Percentiles rank a stretch among this genome's conserved stretches.
These are phyloP conservation scores for Brassica incana DNA, from an alignment of 345 rosid species.

Conservation along the genomic window DNA sequence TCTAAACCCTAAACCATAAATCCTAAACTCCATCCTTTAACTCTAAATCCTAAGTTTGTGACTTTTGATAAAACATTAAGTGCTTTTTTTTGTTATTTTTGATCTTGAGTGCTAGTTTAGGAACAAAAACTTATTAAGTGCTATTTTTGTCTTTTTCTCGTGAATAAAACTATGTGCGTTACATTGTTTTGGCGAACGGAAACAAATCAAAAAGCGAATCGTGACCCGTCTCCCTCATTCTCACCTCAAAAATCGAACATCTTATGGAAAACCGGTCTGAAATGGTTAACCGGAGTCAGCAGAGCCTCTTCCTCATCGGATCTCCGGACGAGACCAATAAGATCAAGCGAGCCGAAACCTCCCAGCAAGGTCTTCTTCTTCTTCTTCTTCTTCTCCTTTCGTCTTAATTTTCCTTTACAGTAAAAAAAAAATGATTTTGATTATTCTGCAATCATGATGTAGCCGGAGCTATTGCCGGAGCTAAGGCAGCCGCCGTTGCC, in stretches of 20 bases:
- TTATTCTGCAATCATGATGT: background rate
- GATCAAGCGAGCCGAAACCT: constrained; percentile 33
- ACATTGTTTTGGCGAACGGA: background rate
- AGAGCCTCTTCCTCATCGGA: constrained; percentile 28
- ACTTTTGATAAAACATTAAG: too few species aligned
- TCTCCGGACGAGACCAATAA: constrained; percentile 39
- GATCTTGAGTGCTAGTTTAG: too few species aligned
- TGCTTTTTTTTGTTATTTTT: too few species aligned
- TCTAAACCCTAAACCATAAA: too few species aligned
- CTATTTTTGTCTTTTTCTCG: too few species aligned
- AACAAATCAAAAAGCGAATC: constrained; percentile 19
- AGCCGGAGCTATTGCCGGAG: constrained; percentile 89
- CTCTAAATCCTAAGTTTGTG: too few species aligned
- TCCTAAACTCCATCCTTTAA: too few species aligned
- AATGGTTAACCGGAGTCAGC: constrained; percentile 22
- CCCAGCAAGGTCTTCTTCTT: constrained; percentile 33
- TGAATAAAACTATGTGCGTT: background rate
- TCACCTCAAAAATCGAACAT: background rate
- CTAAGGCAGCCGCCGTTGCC: constrained; percentile 77
- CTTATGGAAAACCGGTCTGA: constrained; percentile 17
- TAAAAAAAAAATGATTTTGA: background rate
- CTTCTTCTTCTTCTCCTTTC: background rate
- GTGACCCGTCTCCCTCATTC: constrained; percentile 26
- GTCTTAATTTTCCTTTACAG: background rate
- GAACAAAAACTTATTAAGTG: too few species aligned